Evolutionary conservation across 2,329 filamentous ascomycete genomes (phyloP), one percentile per base, ranked within the genome.

Genomic region (Fusarium sp.): DNA sequence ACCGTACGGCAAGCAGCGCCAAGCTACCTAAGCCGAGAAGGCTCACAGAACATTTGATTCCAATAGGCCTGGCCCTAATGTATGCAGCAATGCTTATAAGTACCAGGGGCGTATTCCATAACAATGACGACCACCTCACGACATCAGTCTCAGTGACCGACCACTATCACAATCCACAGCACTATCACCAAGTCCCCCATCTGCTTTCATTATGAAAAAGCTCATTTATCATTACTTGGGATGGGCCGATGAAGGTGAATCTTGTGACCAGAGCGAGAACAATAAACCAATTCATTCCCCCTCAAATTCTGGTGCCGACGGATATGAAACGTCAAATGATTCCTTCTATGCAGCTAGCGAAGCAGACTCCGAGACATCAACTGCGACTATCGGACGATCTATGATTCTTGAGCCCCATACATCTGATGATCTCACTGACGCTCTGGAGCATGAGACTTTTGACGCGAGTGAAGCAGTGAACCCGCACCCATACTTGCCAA

Each of bases 371-470:
- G 33, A 22, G 20, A 11, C 10, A 28, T 10, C 33, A 16, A 36
- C 24, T n/a, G 50, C 33, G 2, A 53, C 18, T n/a, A 9, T 28
- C 2, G 50, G 24, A 18, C 20, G 50, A 7, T 35, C 48, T 16
- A 6, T 3, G 10, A 15, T 26, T 10, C 10, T 36, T 18, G 50
- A n/a, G 24, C 50, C 50, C n/a, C n/a, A n/a, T 3, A 22, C 20
- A 7, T 16, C 24, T 10, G 14, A 3, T 4, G 6, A 8, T 53
- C 4, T 1, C 14, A 9, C 4, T 13, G 7, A 18, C 15, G 16
- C 16, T 14, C 22, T 3, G 5, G n/a, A 35, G 3, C 1, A 16
- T 9, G 13, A 26, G 3, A 9, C 2, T 7, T 0, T 22, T 5
- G n/a, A 35, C 5, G 5, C 1, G 16, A 12, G 7, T 3, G n/a